Percentiles rank a stretch among this genome's conserved stretches.
phyloP scores from a whole-genome alignment of 805 yeast species.

The Ogataea methanolica region DNA sequence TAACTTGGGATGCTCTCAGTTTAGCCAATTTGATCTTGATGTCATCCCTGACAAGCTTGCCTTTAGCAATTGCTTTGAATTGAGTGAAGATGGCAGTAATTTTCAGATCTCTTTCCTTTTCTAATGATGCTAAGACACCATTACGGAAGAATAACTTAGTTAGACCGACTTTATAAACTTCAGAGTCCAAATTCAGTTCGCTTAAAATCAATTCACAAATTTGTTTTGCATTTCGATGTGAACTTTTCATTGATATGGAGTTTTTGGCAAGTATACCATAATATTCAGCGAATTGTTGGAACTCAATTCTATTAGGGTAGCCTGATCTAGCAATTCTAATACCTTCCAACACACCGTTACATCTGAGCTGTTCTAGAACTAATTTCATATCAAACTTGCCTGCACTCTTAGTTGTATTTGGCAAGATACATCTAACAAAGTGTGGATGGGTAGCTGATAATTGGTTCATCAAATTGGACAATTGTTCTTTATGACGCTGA shows the following conservation, averaged over 20 bases:
- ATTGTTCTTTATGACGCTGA: conserved; percentile 83
- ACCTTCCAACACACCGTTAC: conserved; percentile 98
- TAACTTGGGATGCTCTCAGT: conserved; percentile 63
- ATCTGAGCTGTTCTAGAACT: conserved; percentile 84
- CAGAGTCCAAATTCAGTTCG: conserved; percentile 54
- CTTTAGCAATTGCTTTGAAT: conserved; percentile 65
- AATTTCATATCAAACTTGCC: conserved; percentile 66
- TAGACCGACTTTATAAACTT: conserved; percentile 61
- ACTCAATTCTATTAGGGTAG: conserved; percentile 86
- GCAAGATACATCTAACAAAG: conserved; percentile 93
- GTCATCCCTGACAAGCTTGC: conserved; percentile 49
- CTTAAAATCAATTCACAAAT: conserved; percentile 66
- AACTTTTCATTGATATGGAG: conserved; percentile 29
- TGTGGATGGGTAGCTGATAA: conserved; percentile 85
- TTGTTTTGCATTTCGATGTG: conserved; percentile 44
- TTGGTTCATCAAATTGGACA: conserved; percentile 64
- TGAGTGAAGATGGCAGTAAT: conserved; percentile 50
- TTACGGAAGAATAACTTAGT: conserved; percentile 73
- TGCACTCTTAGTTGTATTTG: conserved; percentile 73
- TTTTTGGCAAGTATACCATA: conserved; percentile 65
- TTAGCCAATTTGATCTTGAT: conserved; percentile 48
- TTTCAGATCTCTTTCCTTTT: conserved; percentile 65
- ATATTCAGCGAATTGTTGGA: conserved; percentile 71
- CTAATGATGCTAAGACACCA: conserved; percentile 75
- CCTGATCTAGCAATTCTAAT: conserved; percentile 96